These are phyloP conservation scores for Lipomyces lipofer DNA, from an alignment of 805 yeast genomes.

Conservation along the genomic window DNA sequence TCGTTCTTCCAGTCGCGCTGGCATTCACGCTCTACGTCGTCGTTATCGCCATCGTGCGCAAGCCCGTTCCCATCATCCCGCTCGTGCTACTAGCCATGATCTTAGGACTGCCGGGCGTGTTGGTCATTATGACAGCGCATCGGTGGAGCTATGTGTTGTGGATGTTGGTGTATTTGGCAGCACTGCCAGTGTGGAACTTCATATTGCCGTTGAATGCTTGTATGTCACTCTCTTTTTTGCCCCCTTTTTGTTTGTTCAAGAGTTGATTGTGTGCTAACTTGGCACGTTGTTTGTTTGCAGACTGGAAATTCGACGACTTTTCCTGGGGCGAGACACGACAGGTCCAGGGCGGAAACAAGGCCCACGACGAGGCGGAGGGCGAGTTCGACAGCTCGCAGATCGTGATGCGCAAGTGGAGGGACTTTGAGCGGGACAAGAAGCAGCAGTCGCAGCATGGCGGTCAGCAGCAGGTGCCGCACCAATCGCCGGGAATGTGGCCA, in stretches of 20 bases:
- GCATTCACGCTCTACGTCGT: conserved; percentile 79
- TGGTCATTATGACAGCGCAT: conserved; percentile 79
- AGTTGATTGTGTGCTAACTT: not conserved
- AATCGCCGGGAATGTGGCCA: conserved; percentile 3
- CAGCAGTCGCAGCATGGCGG: not conserved
- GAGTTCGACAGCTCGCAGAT: conserved; percentile 87
- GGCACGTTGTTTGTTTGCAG: conserved; percentile 46
- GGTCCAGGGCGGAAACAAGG: conserved; percentile 65
- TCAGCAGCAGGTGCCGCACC: conserved; percentile 1
- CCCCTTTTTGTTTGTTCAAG: no score
- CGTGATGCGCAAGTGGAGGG: conserved; percentile 92
- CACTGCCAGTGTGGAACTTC: conserved; percentile 91
- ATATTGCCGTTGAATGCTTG: conserved; percentile 68
- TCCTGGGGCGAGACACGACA: conserved; percentile 96
- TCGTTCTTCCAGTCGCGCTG: conserved; percentile 87
- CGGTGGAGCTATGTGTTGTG: conserved; percentile 70
- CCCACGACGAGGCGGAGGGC: conserved; percentile 72
- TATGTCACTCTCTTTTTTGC: conserved; percentile 4
- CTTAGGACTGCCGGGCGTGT: conserved; percentile 80
- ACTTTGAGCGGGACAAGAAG: conserved; percentile 67
- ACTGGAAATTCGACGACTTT: conserved; percentile 95
- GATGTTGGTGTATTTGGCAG: conserved; percentile 74
- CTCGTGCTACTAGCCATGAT: conserved; percentile 72
- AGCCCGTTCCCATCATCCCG: conserved; percentile 77
- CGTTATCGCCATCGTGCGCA: conserved; percentile 65